These are phyloP conservation scores for Penicillium paxilli DNA, from an alignment of 495 filamentous ascomycete genomes.

Conservation along the genomic window DNA sequence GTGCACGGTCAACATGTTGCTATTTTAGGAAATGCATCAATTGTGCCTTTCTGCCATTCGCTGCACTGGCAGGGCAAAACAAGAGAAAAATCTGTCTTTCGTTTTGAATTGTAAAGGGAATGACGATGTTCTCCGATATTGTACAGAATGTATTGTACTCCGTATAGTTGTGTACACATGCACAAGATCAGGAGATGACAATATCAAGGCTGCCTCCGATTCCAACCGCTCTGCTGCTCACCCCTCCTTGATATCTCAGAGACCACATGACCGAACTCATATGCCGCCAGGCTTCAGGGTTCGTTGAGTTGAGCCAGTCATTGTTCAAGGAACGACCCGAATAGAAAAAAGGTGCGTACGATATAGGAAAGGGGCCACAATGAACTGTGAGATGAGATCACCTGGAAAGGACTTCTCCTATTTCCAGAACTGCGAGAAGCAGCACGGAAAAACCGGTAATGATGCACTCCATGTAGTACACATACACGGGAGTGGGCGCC, in stretches of 20 bases:
- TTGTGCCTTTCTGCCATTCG: background rate
- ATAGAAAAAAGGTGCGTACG: slow-evolving; percentile 7
- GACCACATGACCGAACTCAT: slow-evolving; percentile 31
- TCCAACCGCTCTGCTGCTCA: slow-evolving; percentile 6
- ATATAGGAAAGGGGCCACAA: slow-evolving; percentile 6
- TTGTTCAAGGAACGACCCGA: slow-evolving; percentile 12
- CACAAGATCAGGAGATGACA: background rate
- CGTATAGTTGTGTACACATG: background rate
- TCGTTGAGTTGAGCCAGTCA: slow-evolving; percentile 10
- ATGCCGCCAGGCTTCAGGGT: slow-evolving; percentile 29
- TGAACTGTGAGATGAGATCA: slow-evolving; percentile 28
- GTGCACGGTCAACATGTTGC: slow-evolving; percentile 5
- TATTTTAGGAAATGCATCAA: slow-evolving; percentile 13
- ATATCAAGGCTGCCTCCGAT: background rate
- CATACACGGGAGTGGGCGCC: slow-evolving; percentile 17
- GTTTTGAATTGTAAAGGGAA: too few relatives aligned
- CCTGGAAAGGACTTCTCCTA: slow-evolving; percentile 4
- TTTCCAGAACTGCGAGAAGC: background rate
- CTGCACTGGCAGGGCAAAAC: background rate
- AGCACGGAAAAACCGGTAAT: background rate
- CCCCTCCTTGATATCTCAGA: slow-evolving; percentile 1
- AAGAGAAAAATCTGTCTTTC: background rate
- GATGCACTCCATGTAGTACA: slow-evolving; percentile 2
- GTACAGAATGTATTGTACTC: too few relatives aligned
- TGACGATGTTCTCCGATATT: background rate